Percentiles rank a stretch among this genome's conserved stretches.
Conservation (phyloP, 495 filamentous ascomycete genomes). For the Hypoxylon rickii region DNA sequence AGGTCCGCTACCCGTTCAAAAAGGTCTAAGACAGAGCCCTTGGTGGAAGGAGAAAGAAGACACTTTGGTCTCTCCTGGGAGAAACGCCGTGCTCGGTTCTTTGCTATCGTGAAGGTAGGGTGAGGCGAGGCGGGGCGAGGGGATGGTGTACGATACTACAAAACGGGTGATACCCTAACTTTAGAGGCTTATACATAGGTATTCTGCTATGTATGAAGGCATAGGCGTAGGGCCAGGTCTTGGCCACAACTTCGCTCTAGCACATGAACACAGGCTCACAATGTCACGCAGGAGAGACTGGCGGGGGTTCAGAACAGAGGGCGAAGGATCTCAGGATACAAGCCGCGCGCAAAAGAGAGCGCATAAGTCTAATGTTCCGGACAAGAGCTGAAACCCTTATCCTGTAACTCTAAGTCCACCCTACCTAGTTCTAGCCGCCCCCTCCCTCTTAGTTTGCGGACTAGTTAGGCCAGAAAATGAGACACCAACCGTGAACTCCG, state of each 20-base stretch:
- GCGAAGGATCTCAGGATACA: too few species aligned
- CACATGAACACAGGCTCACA: constrained; percentile 4
- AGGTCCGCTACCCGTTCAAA: constrained; percentile 79
- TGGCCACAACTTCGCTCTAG: too few species aligned
- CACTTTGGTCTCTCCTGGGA: too few species aligned
- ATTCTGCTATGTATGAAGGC: not conserved
- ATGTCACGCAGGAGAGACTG: constrained; percentile 26
- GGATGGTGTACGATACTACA: constrained; percentile 12
- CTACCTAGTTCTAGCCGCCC: not conserved
- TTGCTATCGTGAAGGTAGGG: too few species aligned
- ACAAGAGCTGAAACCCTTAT: not conserved
- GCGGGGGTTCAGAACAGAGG: too few species aligned
- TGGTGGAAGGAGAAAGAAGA: not conserved
- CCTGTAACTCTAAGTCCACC: not conserved
- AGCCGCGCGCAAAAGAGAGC: too few species aligned
- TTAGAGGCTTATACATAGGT: too few species aligned
- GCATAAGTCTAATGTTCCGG: too few species aligned
- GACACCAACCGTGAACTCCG: constrained; percentile 19
- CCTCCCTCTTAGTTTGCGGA: too few species aligned
- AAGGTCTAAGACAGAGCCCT: constrained; percentile 51
- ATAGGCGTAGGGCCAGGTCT: too few species aligned
- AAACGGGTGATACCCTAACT: constrained; percentile 23
- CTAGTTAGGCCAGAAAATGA: not conserved
- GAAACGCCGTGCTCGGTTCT: too few species aligned
- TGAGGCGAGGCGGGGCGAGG: too few species aligned